A percentile compares a stretch with the other conserved stretches of the same genome.
phyloP scores from a whole-genome alignment of 805 yeast genomes.

The Saccharomyces mikatae region DNA sequence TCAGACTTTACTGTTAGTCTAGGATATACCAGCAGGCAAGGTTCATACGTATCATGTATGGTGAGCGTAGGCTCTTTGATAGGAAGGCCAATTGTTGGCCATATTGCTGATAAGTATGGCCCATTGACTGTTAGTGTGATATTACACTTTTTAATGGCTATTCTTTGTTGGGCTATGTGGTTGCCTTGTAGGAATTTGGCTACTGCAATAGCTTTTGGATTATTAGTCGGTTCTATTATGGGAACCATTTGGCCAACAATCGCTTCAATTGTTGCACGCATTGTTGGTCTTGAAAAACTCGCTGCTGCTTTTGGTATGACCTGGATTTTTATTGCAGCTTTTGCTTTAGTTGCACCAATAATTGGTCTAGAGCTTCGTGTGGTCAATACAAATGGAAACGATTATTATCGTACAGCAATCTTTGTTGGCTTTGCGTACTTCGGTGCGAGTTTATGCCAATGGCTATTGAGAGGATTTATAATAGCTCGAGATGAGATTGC shows the following conservation, averaged over 20 bases:
- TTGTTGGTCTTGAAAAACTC: slow-evolving; percentile 47
- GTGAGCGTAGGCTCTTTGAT: slow-evolving; percentile 46
- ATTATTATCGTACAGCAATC: slow-evolving; percentile 46
- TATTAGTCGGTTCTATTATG: slow-evolving; percentile 49
- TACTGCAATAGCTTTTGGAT: slow-evolving; percentile 44
- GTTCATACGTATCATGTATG: slow-evolving; percentile 54
- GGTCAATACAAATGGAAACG: slow-evolving; percentile 23
- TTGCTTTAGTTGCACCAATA: slow-evolving; percentile 51
- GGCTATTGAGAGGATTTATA: slow-evolving; percentile 47
- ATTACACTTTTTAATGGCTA: slow-evolving; percentile 33
- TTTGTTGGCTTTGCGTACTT: slow-evolving; percentile 52
- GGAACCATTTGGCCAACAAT: slow-evolving; percentile 53
- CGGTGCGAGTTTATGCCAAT: slow-evolving; percentile 36
- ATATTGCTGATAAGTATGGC: slow-evolving; percentile 43
- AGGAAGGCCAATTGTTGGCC: slow-evolving; percentile 52
- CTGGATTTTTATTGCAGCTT: slow-evolving; percentile 44
- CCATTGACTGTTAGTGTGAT: slow-evolving; percentile 39
- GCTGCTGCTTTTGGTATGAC: slow-evolving; percentile 43
- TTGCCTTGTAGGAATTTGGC: slow-evolving; percentile 51
- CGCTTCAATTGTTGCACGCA: slow-evolving; percentile 43
- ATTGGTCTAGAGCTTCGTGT: slow-evolving; percentile 47
- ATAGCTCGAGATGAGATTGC: slow-evolving; percentile 40
- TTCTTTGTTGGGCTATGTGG: slow-evolving; percentile 45
- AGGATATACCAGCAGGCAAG: slow-evolving; percentile 49
- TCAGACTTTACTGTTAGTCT: slow-evolving; percentile 53